Evolutionary conservation across 2,329 filamentous ascomycete genomes (phyloP), one percentile per base, ranked within the genome.

Genomic region (Fusarium irregulare): DNA sequence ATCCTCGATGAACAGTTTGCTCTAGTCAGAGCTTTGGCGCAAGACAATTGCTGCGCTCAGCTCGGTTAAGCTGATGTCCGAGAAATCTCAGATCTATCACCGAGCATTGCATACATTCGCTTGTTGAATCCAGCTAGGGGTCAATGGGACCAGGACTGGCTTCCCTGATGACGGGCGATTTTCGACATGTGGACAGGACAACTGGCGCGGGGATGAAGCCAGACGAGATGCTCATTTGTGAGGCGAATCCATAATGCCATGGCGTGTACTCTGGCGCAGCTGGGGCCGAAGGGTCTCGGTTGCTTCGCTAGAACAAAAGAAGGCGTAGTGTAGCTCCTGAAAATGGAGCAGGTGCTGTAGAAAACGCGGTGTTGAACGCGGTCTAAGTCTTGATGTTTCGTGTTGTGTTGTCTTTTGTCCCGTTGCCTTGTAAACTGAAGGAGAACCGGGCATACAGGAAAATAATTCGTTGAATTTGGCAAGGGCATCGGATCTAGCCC

Each of bases 121-220:
- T 53, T 46, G 42, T 53, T 32, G 46, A 42, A 37, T 32, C 32
- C 32, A 60, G 25, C 21, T 40, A 47, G 46, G 30, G 48, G 28
- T 61, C 32, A 42, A 28, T 40, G 13, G 44, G 50, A 59, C 48
- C 46, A 37, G 41, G 50, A 59, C 48, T 48, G 41, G 41, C 20
- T 65, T 58, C 55, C 60, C 55, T 57, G 60, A 45, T 40, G 46
- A 64, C 49, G 32, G 41, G 42, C 50, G 41, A 64, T 51, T 49
- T 64, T 57, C 59, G 32, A 21, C 28, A 51, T 45, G 58, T 66
- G 56, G 60, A 54, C 44, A 60, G 51, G 60, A 61, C 44, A 64
- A 48, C 48, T 44, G 23, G 56, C 44, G 60, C 56, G 63, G 67
- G 67, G 67, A 71, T 70, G 63, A 70, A 64, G 67, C 67, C 63